Evolutionary conservation across 768 basidiomycete species (phyloP).

Genomic region (Macrocybe gigantea): DNA sequence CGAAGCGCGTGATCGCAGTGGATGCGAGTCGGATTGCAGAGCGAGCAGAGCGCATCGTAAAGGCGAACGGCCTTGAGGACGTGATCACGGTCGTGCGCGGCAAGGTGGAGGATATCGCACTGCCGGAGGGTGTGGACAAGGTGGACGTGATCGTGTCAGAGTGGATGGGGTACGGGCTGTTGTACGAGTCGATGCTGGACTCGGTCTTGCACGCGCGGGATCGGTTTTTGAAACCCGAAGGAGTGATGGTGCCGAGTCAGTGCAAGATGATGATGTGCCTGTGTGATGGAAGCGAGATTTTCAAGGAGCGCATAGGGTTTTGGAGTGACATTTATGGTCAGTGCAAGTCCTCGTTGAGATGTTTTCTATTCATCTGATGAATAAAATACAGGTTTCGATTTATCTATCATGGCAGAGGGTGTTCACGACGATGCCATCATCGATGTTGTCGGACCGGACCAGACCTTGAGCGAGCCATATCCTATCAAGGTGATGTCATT

Average conservation of each 20-base stretch:
- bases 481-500: constrained; percentile 54
- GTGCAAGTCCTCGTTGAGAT: constrained; percentile 9
- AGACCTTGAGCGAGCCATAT: constrained; percentile 57
- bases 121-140: constrained; percentile 65
- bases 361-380: too few species aligned
- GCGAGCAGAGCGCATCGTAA: constrained; percentile 74
- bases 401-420: constrained; percentile 73
- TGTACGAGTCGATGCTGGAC: constrained; percentile 98
- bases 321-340: constrained; percentile 91
- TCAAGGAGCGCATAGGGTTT: constrained; percentile 79
- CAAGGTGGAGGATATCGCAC: constrained; percentile 81
- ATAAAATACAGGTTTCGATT: constrained; percentile 66
- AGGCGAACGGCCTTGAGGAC: constrained; percentile 64
- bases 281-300: constrained; percentile 69
- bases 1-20: constrained; percentile 85
- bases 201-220: constrained; percentile 89
- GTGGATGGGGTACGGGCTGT: constrained; percentile 93
- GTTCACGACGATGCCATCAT: constrained; percentile 80
- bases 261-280: constrained; percentile 80
- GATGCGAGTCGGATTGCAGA: constrained; percentile 84
- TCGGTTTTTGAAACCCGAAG: constrained; percentile 69
- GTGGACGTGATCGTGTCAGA: constrained; percentile 97
- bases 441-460: constrained; percentile 66
- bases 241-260: constrained; percentile 90
- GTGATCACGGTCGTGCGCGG: constrained; percentile 85